Percentiles rank a stretch among this genome's conserved stretches.
Conservation (phyloP, 2,329 filamentous ascomycete species). For the Magnaporthiopsis poae region DNA sequence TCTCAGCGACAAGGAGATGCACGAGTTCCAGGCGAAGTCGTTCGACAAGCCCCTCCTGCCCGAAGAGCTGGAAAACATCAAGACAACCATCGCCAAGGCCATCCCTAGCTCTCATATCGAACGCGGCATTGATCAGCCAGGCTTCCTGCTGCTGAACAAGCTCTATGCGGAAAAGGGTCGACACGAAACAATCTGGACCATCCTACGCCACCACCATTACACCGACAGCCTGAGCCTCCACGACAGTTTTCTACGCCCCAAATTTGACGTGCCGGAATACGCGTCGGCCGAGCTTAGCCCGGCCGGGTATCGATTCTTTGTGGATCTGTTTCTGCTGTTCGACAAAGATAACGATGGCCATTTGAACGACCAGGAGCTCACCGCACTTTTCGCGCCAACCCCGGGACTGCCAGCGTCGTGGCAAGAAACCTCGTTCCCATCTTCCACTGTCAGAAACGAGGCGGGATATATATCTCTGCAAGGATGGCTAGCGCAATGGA, state of each 20-base stretch:
- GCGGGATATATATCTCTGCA: constrained; percentile 90
- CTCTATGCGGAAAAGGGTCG: constrained; percentile 94
- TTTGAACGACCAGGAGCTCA: constrained; percentile 73
- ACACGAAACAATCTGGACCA: constrained; percentile 97
- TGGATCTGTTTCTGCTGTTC: constrained; percentile 87
- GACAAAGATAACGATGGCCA: constrained; percentile 97
- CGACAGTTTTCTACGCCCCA: constrained; percentile 83
- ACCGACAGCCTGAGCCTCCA: constrained; percentile 88
- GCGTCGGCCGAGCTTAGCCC: constrained; percentile 90
- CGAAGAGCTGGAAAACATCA: constrained; percentile 84
- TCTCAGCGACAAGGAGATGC: constrained; percentile 78
- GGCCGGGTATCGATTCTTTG: constrained; percentile 86
- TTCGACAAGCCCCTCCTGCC: constrained; percentile 78
- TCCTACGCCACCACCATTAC: constrained; percentile 87
- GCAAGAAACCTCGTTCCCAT: constrained; percentile 81
- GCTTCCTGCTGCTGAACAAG: constrained; percentile 86
- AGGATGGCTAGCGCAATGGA: constrained; percentile 98
- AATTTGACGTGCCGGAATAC: constrained; percentile 85
- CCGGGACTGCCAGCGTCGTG: constrained; percentile 80
- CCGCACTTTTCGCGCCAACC: constrained; percentile 82
- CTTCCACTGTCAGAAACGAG: constrained; percentile 88
- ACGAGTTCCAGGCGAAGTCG: constrained; percentile 81
- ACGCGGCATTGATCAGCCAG: constrained; percentile 67
- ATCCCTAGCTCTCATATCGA: constrained; percentile 53
- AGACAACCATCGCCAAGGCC: constrained; percentile 66